Evolutionary conservation across 164 flowering plant species (phyloP), one percentile per base, ranked within the genome.

Genomic region (Houttuynia cordata): DNA sequence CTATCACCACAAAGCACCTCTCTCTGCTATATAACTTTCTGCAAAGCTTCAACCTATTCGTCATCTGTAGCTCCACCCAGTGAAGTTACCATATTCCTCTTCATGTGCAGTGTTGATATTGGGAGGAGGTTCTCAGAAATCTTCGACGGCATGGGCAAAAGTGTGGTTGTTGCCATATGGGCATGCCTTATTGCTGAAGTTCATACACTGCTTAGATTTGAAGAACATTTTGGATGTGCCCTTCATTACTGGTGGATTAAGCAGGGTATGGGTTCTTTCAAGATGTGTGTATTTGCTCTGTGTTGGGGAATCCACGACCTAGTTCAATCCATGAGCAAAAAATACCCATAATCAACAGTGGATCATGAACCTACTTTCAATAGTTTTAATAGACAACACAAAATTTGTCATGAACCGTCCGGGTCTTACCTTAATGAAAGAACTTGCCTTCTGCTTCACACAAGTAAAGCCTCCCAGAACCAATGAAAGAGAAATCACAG

Each of bases 81-180:
- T 74, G 20, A 70, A 76, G 15, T 24, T 8, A 49, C 69, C 63
- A 24, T 74, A 61, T 49, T 82, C 85, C 10, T 82, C 89, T 18
- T 70, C 81, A n/a, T 75, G 69, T 4, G 76, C 77, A 0, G 72
- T 71, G 10, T 83, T 85, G 51, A 87, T 74, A 59, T 93, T 87
- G 4, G 84, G 85, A 0, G 92, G 96, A 6, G 94, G 92, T 47
- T 77, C 78, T 24, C 96, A 68, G 67, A 90, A 25, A 62, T 93
- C 96, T 23, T 82, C 86, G 5, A 64, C 24, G 4, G 97, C 99
- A 72, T 90, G 97, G 15, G 99, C 99, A 65, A 78, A 93, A 61
- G 82, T 83, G 71, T 96, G 90, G 61, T 55, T 69, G 42, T 73
- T 79, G 8, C 89, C 92, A 66, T 85, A 85, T 20, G 79, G 76